Base-by-base conservation (phyloP, 805 yeast species). In the Cyberlindnera veronae region DNA sequence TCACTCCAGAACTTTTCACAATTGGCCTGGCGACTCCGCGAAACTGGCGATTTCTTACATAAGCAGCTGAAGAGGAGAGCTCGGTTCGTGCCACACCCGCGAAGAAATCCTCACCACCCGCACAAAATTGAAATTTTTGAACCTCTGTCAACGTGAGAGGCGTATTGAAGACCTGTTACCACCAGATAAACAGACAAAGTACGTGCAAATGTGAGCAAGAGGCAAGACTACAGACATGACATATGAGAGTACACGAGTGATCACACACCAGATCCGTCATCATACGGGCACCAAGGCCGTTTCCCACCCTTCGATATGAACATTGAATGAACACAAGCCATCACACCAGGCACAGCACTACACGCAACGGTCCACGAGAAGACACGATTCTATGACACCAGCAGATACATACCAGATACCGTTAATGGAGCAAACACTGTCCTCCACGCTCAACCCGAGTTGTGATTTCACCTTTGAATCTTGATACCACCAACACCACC, bases 41-140 rank as follows among this genome's bases (percentile, higher is more conserved):
- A 31, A 28, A 19, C 12, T 7, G 24, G 4, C 11, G 19, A 5
- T 10, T 13, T 35, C 15, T 45, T 32, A 46, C 38, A 32, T 46
- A 42, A 46, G 39, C 46, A 14, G 17, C 5, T 7, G 14, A 11
- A 17, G 7, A 31, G 20, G 34, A 23, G 3, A 8, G 15, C 38
- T 32, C 30, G 46, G 46, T 42, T 26, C n/a, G 47, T 20, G 39
- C 46, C 36, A 19, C 47, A 43, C 11, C 36, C 27, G 42, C 36
- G 44, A 36, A 42, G 43, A 42, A 39, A 32, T 37, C 44, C 42
- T 37, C 45, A 28, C 37, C 27, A 21, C 42, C 34, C 49, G 42
- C 47, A 54, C 53, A 51, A 46, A 48, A 47, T 40, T 50, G 57
- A 55, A 54, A 53, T 51, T 54, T 54, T 54, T 53, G 50, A 40